Conservation (phyloP, 73 alveolate genomes). For the Diophrys sp. region DNA sequence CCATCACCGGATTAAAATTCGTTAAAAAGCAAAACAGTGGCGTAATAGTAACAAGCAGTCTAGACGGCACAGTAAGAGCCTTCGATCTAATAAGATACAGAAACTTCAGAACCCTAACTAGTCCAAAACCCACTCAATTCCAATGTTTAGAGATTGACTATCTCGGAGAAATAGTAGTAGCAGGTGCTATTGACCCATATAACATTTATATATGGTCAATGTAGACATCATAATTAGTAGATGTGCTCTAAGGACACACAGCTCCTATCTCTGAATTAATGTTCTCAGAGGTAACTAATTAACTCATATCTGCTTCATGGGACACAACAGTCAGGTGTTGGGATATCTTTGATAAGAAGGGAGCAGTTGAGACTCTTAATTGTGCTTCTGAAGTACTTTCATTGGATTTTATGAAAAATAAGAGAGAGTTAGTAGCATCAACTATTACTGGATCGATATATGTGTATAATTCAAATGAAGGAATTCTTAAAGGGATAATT, state of each 20-base stretch:
- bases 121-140: constrained; percentile 87
- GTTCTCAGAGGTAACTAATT: constrained; percentile 69
- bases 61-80: constrained; percentile 95
- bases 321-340: constrained; percentile 90
- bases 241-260: constrained; percentile 86
- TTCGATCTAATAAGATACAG: constrained; percentile 89
- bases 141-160: constrained; percentile 82
- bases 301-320: constrained; percentile 89
- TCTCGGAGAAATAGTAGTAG: constrained; percentile 86
- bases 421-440: constrained; percentile 82
- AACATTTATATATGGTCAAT: constrained; percentile 87
- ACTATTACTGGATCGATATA: constrained; percentile 89
- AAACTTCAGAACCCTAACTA: constrained; percentile 86
- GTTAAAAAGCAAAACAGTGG: constrained; percentile 52
- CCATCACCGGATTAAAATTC: constrained; percentile 82
- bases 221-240: constrained; percentile 89
- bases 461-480: constrained; percentile 85
- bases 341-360: constrained; percentile 87
- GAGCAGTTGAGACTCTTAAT: constrained; percentile 65
- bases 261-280: constrained; percentile 82
- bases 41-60: constrained; percentile 76
- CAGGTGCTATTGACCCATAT: constrained; percentile 91
- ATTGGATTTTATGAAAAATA: constrained; percentile 65
- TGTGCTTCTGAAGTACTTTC: constrained; percentile 14
- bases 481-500: constrained; percentile 68